Percentiles rank a stretch among this genome's conserved stretches.
Conservation (phyloP, 139 green algal species). For the Mesotaenium endlicherianum region DNA sequence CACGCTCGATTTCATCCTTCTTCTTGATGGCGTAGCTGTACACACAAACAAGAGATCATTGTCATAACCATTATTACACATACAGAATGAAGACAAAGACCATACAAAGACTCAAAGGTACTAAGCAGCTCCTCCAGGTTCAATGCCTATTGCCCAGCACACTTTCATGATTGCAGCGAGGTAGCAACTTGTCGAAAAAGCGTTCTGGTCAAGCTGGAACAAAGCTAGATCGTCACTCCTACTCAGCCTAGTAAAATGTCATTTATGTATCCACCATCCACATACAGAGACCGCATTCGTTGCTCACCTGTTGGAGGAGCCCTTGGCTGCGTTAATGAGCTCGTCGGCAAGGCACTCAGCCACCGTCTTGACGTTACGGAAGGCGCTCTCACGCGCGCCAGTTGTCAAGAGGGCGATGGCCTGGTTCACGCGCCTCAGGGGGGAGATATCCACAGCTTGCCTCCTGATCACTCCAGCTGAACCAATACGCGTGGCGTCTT, state of each 20-base stretch:
- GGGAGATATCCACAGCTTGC: slow-evolving; percentile 98
- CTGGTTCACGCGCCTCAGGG: slow-evolving; percentile 97
- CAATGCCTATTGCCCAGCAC: no score
- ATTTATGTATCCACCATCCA: no score
- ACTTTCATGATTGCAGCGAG: no score
- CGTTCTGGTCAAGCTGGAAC: no score
- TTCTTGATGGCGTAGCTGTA: slow-evolving; percentile 99
- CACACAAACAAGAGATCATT: background rate
- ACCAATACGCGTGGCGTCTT: slow-evolving; percentile 98
- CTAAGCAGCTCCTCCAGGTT: no score
- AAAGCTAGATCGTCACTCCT: no score
- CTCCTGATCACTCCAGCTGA: slow-evolving; percentile 90
- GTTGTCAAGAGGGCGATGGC: slow-evolving; percentile 94
- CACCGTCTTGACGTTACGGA: slow-evolving; percentile 99
- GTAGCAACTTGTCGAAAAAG: no score
- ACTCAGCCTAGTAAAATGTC: no score
- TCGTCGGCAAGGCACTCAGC: slow-evolving; percentile 98
- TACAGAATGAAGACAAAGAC: no score
- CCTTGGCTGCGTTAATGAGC: slow-evolving; percentile 99
- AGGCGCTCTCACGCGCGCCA: slow-evolving; percentile 89
- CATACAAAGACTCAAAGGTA: no score
- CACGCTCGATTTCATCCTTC: slow-evolving; percentile 99
- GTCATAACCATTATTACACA: no score
- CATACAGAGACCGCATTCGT: no score
- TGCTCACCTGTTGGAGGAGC: slow-evolving; percentile 87